phyloP scores from a whole-genome alignment of 148 eudicot species.

The Oxyria digyna region DNA sequence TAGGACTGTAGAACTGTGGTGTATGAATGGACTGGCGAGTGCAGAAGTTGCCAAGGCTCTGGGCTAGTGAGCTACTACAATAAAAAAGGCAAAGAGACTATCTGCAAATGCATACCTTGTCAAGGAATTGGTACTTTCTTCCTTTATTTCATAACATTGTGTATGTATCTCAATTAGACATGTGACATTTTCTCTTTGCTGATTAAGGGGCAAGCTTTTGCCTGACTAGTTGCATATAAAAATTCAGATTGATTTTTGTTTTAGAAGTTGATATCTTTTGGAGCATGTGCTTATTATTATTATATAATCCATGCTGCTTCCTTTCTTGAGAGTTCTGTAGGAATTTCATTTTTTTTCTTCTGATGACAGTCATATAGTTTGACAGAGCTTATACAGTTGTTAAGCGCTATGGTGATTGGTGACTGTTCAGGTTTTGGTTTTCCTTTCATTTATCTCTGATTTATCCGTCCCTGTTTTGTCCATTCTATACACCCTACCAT shows the following conservation, averaged over 20 bases:
- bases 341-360: neutral
- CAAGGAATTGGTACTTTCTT: conserved; percentile 56
- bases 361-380: neutral
- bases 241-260: neutral
- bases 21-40: conserved; percentile 96
- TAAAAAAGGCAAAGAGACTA: conserved; percentile 66
- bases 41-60: conserved; percentile 91
- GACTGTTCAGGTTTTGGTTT: too few species aligned
- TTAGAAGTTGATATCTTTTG: neutral
- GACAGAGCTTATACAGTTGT: neutral
- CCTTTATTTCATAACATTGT: neutral
- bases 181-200: neutral
- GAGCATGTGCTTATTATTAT: neutral
- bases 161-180: neutral
- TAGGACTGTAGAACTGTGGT: conserved; percentile 79
- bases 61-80: conserved; percentile 71
- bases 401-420: too few species aligned
- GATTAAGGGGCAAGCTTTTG: neutral
- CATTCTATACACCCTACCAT: neutral
- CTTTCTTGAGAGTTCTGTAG: neutral
- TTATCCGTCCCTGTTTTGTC: neutral
- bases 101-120: conserved; percentile 95
- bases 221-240: neutral
- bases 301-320: neutral
- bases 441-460: neutral